phyloP scores from a whole-genome alignment of 2,329 filamentous ascomycete genomes.

The Fusarium sp. region DNA sequence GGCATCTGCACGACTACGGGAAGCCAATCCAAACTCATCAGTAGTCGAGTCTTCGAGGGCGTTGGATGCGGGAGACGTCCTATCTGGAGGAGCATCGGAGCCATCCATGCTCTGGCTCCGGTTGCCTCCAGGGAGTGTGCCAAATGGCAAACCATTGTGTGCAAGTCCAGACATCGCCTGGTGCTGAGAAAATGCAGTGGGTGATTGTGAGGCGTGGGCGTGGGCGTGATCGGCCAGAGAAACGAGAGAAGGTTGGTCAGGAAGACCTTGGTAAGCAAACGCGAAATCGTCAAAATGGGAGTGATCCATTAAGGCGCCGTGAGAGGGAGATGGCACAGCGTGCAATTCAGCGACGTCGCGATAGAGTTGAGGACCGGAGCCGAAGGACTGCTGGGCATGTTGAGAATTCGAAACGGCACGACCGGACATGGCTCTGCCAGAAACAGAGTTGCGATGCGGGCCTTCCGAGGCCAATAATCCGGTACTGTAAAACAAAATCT shows the following conservation, averaged over 20 bases:
- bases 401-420: slow-evolving; percentile 42
- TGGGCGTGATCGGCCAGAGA: slow-evolving; percentile 48
- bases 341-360: slow-evolving; percentile 36
- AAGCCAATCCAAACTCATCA: slow-evolving; percentile 67
- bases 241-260: slow-evolving; percentile 54
- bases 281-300: slow-evolving; percentile 63
- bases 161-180: slow-evolving; percentile 35
- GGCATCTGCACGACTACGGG: slow-evolving; percentile 58
- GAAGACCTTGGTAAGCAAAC: slow-evolving; percentile 58
- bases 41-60: slow-evolving; percentile 62
- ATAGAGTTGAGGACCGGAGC: slow-evolving; percentile 40
- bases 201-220: slow-evolving; percentile 43
- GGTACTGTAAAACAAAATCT: slow-evolving; percentile 18
- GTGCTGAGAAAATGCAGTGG: slow-evolving; percentile 50
- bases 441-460: slow-evolving; percentile 21
- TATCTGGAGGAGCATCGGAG: slow-evolving; percentile 57
- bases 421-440: slow-evolving; percentile 44
- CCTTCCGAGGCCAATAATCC: slow-evolving; percentile 31
- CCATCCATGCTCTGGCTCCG: slow-evolving; percentile 48
- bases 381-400: slow-evolving; percentile 45
- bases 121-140: slow-evolving; percentile 33
- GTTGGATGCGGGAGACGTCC: slow-evolving; percentile 55
- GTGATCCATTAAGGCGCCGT: slow-evolving; percentile 53
- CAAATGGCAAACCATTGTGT: slow-evolving; percentile 39
- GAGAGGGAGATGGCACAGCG: slow-evolving; percentile 30